phyloP scores from a whole-genome alignment of 2,329 filamentous ascomycete species.

The Thermothelomyces thermophilus region DNA sequence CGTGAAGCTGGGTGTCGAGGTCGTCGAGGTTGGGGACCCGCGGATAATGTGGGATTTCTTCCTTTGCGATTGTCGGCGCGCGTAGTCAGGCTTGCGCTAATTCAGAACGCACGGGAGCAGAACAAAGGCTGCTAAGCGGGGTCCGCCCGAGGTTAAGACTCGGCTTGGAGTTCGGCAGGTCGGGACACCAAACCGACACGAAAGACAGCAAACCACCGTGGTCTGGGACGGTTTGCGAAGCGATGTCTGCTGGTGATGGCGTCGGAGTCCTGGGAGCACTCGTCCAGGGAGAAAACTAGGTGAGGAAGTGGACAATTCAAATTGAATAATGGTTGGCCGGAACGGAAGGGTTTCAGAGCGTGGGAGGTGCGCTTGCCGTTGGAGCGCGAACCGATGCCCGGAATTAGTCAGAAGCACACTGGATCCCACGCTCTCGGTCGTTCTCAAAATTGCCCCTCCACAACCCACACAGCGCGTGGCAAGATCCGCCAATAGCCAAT shows the following conservation, averaged over 20 bases:
- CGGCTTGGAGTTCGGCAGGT: conserved; percentile 13
- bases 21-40: neutral
- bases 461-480: neutral
- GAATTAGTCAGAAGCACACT: conserved; percentile 23
- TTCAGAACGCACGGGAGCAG: conserved; percentile 2
- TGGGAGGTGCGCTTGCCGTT: conserved; percentile 14
- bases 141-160: conserved; percentile 9
- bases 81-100: too few species aligned
- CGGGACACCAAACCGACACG: conserved; percentile 15
- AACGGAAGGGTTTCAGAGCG: conserved; percentile 1
- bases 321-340: neutral
- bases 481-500: conserved; percentile 15
- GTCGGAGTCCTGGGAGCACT: conserved; percentile 1
- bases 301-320: conserved; percentile 14
- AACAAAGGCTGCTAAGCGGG: conserved; percentile 15
- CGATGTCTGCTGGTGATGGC: conserved; percentile 7
- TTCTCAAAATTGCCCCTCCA: conserved; percentile 21
- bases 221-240: neutral
- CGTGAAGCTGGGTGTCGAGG: neutral
- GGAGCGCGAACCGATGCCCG: conserved; percentile 15
- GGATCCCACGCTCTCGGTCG: conserved; percentile 24
- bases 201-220: conserved; percentile 7
- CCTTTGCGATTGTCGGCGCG: conserved; percentile 9
- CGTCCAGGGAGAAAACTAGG: neutral
- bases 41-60: conserved; percentile 9